Evolutionary conservation across 305 asterid genomes (phyloP), one percentile per base, ranked within the genome.

Genomic region (Fraxinus baroniana): DNA sequence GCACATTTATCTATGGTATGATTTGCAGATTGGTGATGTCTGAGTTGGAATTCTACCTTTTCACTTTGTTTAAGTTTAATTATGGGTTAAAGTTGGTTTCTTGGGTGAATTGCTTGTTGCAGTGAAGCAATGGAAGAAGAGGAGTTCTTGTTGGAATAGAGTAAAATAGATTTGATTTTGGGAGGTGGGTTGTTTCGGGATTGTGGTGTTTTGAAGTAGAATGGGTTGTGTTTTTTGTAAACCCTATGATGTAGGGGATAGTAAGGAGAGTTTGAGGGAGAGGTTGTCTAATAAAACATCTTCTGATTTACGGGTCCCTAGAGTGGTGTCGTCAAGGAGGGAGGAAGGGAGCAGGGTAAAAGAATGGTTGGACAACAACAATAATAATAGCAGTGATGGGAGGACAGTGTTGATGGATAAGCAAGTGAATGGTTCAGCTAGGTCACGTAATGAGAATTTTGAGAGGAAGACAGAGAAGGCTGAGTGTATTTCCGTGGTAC

Each of bases 221-320:
- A 94, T 94, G 98, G 98, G 98, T 24, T 86, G 95, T 90, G 80
- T 79, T 82, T 93, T 94, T 84, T 90, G 97, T 84, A 94, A 93
- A 86, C 93, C 95, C 79, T 87, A 91, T 87, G 93, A 95, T 79
- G 86, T 93, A 88, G 97, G 91, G 83, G 95, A 91, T 80, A 88
- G 93, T 81, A 89, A 88, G 86, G 95, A 92, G 87, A 91, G 94
- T 86, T 94, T 93, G 7, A 86, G 88, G 89, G 97, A 93, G 87
- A 89, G 95, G 87, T 46, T 85, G 73, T 81, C 95, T 35, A 89
- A 86, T 85, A 93, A 93, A 86, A 80, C 84, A 55, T 77, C 87
- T 32, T 79, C 93, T 0, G 91, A 84, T 81, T 87, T 84, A 79
- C 82, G 92, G 91, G 90, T 74, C 33, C 86, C 90, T 8, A 86